Evolutionary conservation across 805 yeast species (phyloP), one percentile per base, ranked within the genome.

Genomic region (Kregervanrija pseudodelftensis): DNA sequence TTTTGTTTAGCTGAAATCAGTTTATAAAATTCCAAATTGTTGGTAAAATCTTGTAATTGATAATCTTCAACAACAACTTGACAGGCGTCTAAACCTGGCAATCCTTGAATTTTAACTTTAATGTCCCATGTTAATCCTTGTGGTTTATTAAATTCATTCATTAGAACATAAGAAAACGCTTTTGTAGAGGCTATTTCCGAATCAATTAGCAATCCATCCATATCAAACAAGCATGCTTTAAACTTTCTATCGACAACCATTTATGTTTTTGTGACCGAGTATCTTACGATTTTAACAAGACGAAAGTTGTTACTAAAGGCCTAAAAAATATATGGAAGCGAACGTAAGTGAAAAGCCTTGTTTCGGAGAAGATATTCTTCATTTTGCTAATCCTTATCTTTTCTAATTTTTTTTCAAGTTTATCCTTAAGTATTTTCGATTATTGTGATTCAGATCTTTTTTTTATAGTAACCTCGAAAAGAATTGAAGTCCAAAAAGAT

Each of bases 151-250:
- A 77, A 83, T 10, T 50, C 51, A 44, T 71, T 68, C 11, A 78
- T 76, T 22, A 93, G 70, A 2, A 86, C 63, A 43, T 79, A 82
- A 41, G 84, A 76, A 31, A 86, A 69, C 3, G 86, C 85, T 45
- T 79, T 78, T 1, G 99, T 91, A 63, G 93, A 93, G 44, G 90
- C 72, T 52, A 86, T 95, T 64, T 93, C 99, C 4, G 97, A 85
- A 67, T 90, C 87, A 59, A 93, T 76, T 50, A 93, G 70, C 17
- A 95, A 76, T 1, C 99, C 99, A 61, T 93, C 99, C 98, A 93
- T 86, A 71, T 87, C 96, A 49, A 61, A 64, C 8, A 60, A 53
- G 48, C 64, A 62, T 34, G 66, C 64, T 37, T 56, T 57, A 22
- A 51, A 49, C 10, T 45, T 17, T 36, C 45, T 36, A 45, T 17